Evolutionary conservation across 2,329 filamentous ascomycete genomes (phyloP).

Genomic region (Diaporthe citri): DNA sequence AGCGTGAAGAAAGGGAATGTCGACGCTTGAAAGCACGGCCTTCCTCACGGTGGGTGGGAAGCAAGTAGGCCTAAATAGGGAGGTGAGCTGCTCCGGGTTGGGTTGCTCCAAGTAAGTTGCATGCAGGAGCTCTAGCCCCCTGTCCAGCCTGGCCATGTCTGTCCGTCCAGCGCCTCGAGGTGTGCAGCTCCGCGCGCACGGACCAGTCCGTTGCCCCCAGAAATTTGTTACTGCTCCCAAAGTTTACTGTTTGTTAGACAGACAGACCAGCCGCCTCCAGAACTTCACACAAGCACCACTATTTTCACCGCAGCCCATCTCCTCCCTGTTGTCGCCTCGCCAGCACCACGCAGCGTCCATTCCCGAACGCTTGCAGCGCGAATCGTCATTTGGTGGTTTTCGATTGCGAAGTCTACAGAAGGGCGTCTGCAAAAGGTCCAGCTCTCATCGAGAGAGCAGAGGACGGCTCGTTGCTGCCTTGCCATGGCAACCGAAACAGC

Average conservation of each 20-base stretch:
- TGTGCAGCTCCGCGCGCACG: background rate
- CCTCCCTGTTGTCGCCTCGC: background rate
- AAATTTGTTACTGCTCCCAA: slow-evolving; percentile 22
- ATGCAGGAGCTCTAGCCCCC: slow-evolving; percentile 32
- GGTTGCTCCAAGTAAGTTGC: slow-evolving; percentile 13
- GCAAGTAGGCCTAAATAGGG: slow-evolving; percentile 3
- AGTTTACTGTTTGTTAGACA: background rate
- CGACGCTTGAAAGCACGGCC: slow-evolving; percentile 28
- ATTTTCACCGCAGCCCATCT: background rate
- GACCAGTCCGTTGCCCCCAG: slow-evolving; percentile 15
- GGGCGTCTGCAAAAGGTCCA: background rate
- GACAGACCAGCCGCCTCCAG: background rate
- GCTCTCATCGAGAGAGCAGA: background rate
- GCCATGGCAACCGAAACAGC: slow-evolving; percentile 40
- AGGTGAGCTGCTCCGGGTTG: background rate
- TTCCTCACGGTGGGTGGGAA: slow-evolving; percentile 16
- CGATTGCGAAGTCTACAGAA: background rate
- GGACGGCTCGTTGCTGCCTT: slow-evolving; percentile 7
- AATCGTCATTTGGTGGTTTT: background rate
- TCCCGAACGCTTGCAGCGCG: background rate
- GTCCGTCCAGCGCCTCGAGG: background rate
- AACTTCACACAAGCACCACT: background rate
- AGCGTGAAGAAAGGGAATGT: slow-evolving; percentile 35
- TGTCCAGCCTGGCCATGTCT: slow-evolving; percentile 17
- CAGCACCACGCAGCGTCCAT: background rate